These are phyloP conservation scores for Scytalidium lignicola DNA, from an alignment of 2,329 filamentous ascomycete genomes.

Conservation along the genomic window DNA sequence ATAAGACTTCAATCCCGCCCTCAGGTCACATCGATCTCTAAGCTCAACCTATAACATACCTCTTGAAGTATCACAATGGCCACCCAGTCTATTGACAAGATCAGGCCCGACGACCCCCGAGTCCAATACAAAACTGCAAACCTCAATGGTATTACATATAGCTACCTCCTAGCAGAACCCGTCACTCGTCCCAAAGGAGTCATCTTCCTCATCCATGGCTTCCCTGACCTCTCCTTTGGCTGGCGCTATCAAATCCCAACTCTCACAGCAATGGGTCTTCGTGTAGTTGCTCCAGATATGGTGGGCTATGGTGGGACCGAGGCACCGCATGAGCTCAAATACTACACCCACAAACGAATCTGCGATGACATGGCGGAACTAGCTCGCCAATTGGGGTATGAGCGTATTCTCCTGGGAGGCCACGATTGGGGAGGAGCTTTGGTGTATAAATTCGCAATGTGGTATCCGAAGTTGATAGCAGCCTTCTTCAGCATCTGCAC, in stretches of 20 bases:
- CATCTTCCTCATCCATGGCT: slow-evolving; percentile 55
- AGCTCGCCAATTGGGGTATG: slow-evolving; percentile 42
- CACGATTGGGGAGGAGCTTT: slow-evolving; percentile 89
- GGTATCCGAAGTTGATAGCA: slow-evolving; percentile 66
- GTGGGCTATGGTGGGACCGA: slow-evolving; percentile 79
- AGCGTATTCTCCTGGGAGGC: slow-evolving; percentile 72
- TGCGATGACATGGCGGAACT: slow-evolving; percentile 72
- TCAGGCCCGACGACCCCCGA: slow-evolving; percentile 61
- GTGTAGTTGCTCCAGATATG: slow-evolving; percentile 80
- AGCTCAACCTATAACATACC: too few species aligned
- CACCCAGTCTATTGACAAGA: slow-evolving; percentile 45
- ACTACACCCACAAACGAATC: slow-evolving; percentile 69
- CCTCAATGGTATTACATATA: slow-evolving; percentile 67
- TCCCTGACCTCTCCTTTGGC: slow-evolving; percentile 75
- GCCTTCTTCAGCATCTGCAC: slow-evolving; percentile 79
- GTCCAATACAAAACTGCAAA: slow-evolving; percentile 57
- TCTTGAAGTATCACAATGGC: not conserved
- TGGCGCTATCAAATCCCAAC: slow-evolving; percentile 88
- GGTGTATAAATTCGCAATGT: slow-evolving; percentile 69
- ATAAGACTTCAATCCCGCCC: too few species aligned
- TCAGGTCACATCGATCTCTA: too few species aligned
- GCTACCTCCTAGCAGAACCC: slow-evolving; percentile 54
- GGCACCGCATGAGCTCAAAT: slow-evolving; percentile 54
- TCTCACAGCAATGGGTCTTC: slow-evolving; percentile 65
- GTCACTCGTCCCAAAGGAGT: slow-evolving; percentile 39